Percentiles rank a stretch among this genome's conserved stretches.
These are phyloP conservation scores for Phytophthora colocasiae DNA, from an alignment of 352 stramenopile species.

Conservation along the genomic window DNA sequence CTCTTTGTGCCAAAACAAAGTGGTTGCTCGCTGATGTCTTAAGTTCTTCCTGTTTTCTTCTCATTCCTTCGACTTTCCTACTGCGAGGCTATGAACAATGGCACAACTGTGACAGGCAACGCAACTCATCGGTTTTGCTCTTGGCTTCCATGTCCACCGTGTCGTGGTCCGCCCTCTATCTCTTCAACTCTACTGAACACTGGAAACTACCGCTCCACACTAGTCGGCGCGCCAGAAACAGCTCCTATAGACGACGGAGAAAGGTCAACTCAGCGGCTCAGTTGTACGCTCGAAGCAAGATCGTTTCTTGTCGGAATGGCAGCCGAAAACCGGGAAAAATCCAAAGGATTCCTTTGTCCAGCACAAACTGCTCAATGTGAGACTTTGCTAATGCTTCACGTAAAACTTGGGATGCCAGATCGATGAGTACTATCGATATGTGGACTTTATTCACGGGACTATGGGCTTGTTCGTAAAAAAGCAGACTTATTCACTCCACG, in stretches of 20 bases:
- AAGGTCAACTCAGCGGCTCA: neutral
- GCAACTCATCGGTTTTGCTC: neutral
- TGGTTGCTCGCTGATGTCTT: no score
- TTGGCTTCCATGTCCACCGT: constrained; percentile 22
- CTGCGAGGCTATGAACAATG: constrained; percentile 13
- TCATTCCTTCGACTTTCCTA: neutral
- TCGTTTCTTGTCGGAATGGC: constrained; percentile 22
- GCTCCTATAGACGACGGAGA: neutral
- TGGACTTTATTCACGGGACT: neutral
- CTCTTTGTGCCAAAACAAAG: no score
- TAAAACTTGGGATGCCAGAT: neutral
- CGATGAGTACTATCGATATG: no score
- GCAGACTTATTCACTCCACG: no score
- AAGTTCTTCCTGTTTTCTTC: neutral
- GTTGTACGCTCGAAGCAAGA: constrained; percentile 15
- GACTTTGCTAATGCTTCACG: neutral
- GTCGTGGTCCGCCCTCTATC: constrained; percentile 21
- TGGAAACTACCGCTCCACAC: constrained; percentile 10
- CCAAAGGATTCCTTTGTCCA: constrained; percentile 1
- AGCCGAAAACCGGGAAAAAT: constrained; percentile 27
- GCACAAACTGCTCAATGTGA: neutral
- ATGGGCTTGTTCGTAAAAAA: neutral
- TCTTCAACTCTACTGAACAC: constrained; percentile 25
- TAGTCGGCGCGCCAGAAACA: constrained; percentile 32
- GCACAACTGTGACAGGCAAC: constrained; percentile 22